Base-by-base conservation (phyloP, 2,329 filamentous ascomycete genomes). In the Hypoxylon sp. region DNA sequence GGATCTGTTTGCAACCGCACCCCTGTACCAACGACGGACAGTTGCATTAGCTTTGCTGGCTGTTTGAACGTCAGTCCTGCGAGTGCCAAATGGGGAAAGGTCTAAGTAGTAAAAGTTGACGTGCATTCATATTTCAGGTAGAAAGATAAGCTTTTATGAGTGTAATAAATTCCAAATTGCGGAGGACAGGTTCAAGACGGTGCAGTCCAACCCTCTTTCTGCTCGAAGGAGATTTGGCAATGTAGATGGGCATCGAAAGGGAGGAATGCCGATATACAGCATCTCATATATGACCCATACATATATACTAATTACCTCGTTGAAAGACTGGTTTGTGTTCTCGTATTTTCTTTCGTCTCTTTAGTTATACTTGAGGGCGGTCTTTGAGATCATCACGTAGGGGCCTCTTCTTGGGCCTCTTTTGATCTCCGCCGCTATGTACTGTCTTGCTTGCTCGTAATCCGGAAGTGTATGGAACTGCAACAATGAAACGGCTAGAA, bases 61-160 rank as follows among this genome's bases (percentile, higher is more conserved):
- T 77, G 76, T 77, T 77, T 77, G 76, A 74, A 77, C 73, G 70
- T 75, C 74, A 72, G 67, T 70, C 61, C 63, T 66, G 58, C 48
- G 61, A 59, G 57, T 60, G 63, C 60, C 17, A 35, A 66, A 69
- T 67, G 33, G 63, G 57, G 53, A 50, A 63, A 55, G 37, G 35
- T 26, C 48, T 13, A 52, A 55, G 31, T 59, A 65, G 52, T 65
- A 44, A 53, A 63, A 71, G n/a, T 54, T 51, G 48, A 69, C 59
- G 50, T 67, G 65, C 50, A 55, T 58, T 22, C 24, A 39, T 61
- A 29, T 48, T 33, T 37, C 44, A 47, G 52, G 46, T 48, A 50
- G n/a, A 17, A 33, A 50, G 24, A 35, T 50, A 39, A 29, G n/a
- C 11, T 17, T 31, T 39, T 48, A 63, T 35, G 46, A 59, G 55